These are phyloP conservation scores for Musa beccarii DNA, from an alignment of 176 grass and related monocot species.

Conservation along the genomic window DNA sequence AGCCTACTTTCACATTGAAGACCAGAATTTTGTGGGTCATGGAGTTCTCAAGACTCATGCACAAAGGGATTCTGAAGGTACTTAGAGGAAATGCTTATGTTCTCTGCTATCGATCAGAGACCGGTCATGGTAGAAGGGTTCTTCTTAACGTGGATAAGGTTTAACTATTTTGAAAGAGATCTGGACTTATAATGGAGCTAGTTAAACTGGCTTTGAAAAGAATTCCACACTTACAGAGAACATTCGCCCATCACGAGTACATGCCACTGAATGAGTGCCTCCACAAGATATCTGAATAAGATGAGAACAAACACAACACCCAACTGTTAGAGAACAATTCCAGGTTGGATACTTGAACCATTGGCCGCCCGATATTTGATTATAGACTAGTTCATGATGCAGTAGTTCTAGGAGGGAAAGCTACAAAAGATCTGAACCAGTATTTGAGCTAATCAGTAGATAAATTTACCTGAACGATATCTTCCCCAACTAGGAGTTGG, in stretches of 20 bases:
- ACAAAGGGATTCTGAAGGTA: too few relatives aligned
- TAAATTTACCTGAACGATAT: conserved; percentile 74
- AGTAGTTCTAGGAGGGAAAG: neutral
- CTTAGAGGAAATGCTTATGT: too few relatives aligned
- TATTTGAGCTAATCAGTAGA: neutral
- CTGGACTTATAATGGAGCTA: too few relatives aligned
- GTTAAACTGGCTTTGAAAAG: neutral
- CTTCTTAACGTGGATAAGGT: too few relatives aligned
- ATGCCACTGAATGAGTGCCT: conserved; percentile 91
- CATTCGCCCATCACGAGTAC: conserved; percentile 66
- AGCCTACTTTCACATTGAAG: too few relatives aligned
- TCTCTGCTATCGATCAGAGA: too few relatives aligned
- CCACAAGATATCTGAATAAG: conserved; percentile 77
- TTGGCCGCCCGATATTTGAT: neutral
- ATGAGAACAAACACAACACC: conserved; percentile 10
- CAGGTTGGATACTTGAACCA: neutral
- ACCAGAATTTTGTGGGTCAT: too few relatives aligned
- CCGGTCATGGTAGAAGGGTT: too few relatives aligned
- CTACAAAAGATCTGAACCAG: too few relatives aligned
- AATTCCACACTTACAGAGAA: conserved; percentile 61
- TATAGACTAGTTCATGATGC: neutral
- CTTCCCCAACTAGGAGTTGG: conserved; percentile 54
- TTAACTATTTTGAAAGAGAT: too few relatives aligned
- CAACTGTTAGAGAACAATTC: neutral
- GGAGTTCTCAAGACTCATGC: too few relatives aligned